phyloP scores from a whole-genome alignment of 1,284 basidiomycete species.

The Sporisorium exsertum region DNA sequence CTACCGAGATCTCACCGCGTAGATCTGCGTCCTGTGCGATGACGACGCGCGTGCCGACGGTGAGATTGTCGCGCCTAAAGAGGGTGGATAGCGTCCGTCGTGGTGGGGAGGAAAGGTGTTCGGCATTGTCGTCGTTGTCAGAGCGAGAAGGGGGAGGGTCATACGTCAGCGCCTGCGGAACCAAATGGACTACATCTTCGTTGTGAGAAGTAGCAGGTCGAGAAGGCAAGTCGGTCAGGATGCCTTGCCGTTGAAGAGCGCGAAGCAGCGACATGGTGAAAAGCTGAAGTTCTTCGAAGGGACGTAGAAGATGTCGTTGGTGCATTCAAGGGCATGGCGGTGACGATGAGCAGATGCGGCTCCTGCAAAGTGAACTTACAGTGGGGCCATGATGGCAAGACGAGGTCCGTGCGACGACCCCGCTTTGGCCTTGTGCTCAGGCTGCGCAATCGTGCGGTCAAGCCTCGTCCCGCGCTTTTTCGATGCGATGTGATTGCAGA shows the following conservation, averaged over 20 bases:
- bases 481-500: conserved; percentile 9
- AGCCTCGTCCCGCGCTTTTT: background rate
- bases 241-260: conserved; percentile 35
- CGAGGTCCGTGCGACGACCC: conserved; percentile 23
- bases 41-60: conserved; percentile 52
- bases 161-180: conserved; percentile 12
- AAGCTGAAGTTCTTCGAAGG: too few species aligned
- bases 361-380: conserved; percentile 20
- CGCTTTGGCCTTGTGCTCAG: background rate
- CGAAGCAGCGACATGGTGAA: conserved; percentile 35
- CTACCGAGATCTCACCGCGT: conserved; percentile 58
- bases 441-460: background rate
- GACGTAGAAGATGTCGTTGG: too few species aligned
- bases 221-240: conserved; percentile 26
- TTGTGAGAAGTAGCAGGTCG: conserved; percentile 2
- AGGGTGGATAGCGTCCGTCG: conserved; percentile 10
- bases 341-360: background rate
- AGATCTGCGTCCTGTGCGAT: conserved; percentile 59
- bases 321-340: background rate
- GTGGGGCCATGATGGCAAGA: conserved; percentile 27
- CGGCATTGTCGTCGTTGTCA: background rate
- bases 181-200: conserved; percentile 7
- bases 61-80: conserved; percentile 54
- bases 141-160: conserved; percentile 9
- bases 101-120: background rate